These are phyloP conservation scores for Boletus vinaceobasis DNA, from an alignment of 768 basidiomycete genomes.

Conservation along the genomic window DNA sequence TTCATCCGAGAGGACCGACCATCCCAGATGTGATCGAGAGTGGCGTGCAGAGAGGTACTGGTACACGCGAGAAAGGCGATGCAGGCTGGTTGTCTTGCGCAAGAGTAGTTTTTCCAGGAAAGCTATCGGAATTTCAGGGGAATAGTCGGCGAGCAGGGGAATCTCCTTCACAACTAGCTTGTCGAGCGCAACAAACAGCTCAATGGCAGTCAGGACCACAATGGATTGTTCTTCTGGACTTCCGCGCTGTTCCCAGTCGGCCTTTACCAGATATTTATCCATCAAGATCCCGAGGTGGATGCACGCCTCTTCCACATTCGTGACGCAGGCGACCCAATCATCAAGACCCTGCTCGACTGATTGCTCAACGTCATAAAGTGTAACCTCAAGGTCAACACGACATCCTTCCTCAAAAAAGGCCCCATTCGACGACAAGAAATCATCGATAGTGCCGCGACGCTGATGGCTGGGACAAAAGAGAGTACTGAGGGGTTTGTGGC, in stretches of 20 bases:
- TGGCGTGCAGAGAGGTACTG: conserved; percentile 33
- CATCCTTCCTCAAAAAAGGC: conserved; percentile 6
- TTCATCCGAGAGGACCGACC: conserved; percentile 32
- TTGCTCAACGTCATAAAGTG: conserved; percentile 37
- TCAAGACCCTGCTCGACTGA: conserved; percentile 30
- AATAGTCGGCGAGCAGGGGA: conserved; percentile 31
- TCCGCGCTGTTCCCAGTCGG: conserved; percentile 30
- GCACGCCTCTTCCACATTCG: conserved; percentile 6
- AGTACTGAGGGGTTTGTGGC: fast-evolving
- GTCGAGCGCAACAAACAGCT: too few species aligned
- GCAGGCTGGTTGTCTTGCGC: conserved; percentile 26
- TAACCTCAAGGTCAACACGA: conserved; percentile 6
- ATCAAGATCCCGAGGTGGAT: conserved; percentile 17
- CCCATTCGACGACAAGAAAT: conserved; percentile 15
- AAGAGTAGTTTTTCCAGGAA: conserved; percentile 25
- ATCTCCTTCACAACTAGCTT: too few species aligned
- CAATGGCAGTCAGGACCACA: too few species aligned
- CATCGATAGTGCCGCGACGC: conserved; percentile 6
- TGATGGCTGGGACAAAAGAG: neutral
- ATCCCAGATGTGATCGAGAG: conserved; percentile 1
- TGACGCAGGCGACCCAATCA: conserved; percentile 27
- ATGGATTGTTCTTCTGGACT: too few species aligned
- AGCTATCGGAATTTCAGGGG: conserved; percentile 25
- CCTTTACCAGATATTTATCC: conserved; percentile 25
- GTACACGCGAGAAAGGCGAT: conserved; percentile 24